Evolutionary conservation across 768 basidiomycete species (phyloP).

Genomic region (Mrakia frigida): DNA sequence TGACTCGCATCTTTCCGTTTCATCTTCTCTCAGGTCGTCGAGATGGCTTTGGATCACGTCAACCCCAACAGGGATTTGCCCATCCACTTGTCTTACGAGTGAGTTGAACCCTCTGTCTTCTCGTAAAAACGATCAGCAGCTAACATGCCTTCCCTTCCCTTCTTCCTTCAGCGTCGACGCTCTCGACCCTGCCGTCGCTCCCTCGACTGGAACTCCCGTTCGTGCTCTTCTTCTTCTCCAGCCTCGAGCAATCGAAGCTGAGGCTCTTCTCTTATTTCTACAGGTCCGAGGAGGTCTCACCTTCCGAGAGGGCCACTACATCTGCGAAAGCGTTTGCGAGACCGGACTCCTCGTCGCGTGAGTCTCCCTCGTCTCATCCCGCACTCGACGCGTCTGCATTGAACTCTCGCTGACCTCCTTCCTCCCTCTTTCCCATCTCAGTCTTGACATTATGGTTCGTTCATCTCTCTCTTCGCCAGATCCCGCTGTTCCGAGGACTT

Average conservation of each 20-base stretch:
- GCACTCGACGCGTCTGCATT: neutral
- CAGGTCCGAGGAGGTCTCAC: constrained; percentile 79
- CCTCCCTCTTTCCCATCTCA: neutral
- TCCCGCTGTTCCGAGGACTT: too few species aligned
- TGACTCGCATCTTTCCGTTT: neutral
- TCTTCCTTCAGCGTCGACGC: constrained; percentile 31
- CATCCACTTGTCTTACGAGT: constrained; percentile 90
- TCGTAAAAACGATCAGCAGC: neutral
- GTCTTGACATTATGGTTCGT: constrained; percentile 21
- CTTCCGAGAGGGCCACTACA: constrained; percentile 98
- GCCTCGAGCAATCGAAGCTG: neutral
- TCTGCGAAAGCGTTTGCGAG: constrained; percentile 86
- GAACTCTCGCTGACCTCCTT: neutral
- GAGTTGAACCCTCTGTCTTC: neutral
- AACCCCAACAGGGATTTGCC: constrained; percentile 77
- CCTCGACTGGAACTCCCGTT: constrained; percentile 53
- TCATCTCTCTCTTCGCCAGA: constrained; percentile 21
- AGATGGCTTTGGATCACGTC: constrained; percentile 92
- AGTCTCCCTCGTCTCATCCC: neutral
- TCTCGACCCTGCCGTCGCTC: constrained; percentile 84
- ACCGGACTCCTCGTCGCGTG: constrained; percentile 80
- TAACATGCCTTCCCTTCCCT: neutral
- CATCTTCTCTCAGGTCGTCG: constrained; percentile 56
- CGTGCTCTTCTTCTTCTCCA: neutral
- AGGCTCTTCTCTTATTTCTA: neutral